Base-by-base conservation (phyloP, 352 stramenopile genomes). In the Phytophthora pluvialis region DNA sequence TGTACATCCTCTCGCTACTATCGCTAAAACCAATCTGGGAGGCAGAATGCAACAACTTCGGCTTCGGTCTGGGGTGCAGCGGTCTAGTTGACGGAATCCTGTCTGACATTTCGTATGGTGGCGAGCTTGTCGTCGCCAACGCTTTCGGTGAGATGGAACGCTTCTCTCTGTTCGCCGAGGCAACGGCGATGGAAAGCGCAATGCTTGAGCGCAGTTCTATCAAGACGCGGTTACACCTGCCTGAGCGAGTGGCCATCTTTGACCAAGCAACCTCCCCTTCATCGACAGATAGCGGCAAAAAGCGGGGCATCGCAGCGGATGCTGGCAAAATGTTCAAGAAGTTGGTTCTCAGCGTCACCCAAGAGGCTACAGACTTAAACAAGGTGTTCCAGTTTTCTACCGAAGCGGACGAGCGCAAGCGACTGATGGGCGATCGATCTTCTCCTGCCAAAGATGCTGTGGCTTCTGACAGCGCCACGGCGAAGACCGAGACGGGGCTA, bases 301-400 rank as follows among this genome's bases (percentile, higher is more conserved):
- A 88, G 59, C 83, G 86, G 52, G 65, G 61, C 11, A 78, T 84
- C 21, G 76, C 81, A 31, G 63, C 73, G 5, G 80, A 82, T 57
- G 75, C 75, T 18, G 70, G 75, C 8, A 86, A 81, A 33, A 84
- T 89, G 53, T 83, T 94, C 25, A 93, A 91, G 65, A 90, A 90
- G 52, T 71, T 93, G 31, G 83, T 94, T 11, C 74, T 80, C 11
- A 81, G 73, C 28, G 67, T 83, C 25, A 89, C 83, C 25, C 73
- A 81, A 32, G 80, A 89, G n/a, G 66, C 72, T 4, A 80, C 69
- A 25, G 81, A 94, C 46, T 73, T 94, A 50, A 88, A 86, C 60
- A 87, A 90, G 46, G 67, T 94, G 5, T 92, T 94, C 35, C 76
- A 84, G n/a, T 91, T 92, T 53, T 81, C 78, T 5, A 77, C 65